phyloP scores from a whole-genome alignment of 805 yeast species.

The Yarrowia porcina region DNA sequence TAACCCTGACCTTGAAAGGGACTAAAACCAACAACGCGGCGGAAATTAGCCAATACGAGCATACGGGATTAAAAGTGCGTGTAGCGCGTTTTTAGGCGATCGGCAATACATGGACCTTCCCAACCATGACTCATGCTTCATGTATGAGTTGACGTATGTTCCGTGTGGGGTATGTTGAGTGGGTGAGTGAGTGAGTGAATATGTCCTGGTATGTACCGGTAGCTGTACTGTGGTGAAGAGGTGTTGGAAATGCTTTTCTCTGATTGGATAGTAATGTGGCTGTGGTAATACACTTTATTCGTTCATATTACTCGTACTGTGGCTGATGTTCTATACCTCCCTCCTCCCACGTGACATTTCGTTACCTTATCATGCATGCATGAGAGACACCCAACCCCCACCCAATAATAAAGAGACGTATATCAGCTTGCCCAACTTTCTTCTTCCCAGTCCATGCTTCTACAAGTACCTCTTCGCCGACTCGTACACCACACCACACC shows the following conservation, averaged over 20 bases:
- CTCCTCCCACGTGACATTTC: conserved; percentile 12
- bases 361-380: conserved; percentile 25
- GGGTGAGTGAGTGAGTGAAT: too few species aligned
- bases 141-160: background rate
- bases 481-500: background rate
- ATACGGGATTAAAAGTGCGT: too few species aligned
- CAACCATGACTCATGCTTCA: background rate
- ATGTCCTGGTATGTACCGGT: too few species aligned
- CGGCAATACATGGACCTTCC: too few species aligned
- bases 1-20: too few species aligned
- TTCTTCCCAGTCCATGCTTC: background rate
- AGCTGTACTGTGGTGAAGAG: too few species aligned
- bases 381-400: conserved; percentile 12
- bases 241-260: background rate
- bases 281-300: too few species aligned
- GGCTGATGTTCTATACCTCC: background rate
- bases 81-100: too few species aligned
- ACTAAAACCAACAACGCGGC: background rate
- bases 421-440: background rate
- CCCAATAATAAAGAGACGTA: conserved; percentile 6
- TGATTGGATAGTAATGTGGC: background rate
- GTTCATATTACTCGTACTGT: too few species aligned
- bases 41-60: background rate
- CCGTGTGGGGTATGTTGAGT: conserved; percentile 5
- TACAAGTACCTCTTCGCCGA: too few species aligned